A percentile compares a stretch with the other conserved stretches of the same genome.
These are phyloP conservation scores for Sclerotinia borealis DNA, from an alignment of 2,329 filamentous ascomycete species.

Conservation along the genomic window DNA sequence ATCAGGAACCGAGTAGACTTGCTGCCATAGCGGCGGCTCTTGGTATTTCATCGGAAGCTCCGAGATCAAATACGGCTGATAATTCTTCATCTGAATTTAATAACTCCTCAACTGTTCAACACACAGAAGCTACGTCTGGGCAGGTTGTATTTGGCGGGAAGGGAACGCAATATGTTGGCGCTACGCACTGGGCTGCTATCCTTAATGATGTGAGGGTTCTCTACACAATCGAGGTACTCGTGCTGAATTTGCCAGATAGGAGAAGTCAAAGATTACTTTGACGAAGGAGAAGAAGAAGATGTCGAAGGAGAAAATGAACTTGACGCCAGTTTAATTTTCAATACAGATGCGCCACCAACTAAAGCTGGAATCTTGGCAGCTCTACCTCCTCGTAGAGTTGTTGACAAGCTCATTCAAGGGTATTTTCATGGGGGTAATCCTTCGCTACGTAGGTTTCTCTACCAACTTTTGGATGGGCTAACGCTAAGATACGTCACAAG, in stretches of 20 bases:
- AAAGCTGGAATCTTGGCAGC: conserved; percentile 43
- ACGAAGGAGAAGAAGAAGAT: conserved; percentile 36
- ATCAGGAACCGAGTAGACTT: background rate
- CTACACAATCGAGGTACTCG: background rate
- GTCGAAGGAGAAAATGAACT: conserved; percentile 32
- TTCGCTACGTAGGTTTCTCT: conserved; percentile 40
- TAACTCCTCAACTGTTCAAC: background rate
- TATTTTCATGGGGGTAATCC: conserved; percentile 50
- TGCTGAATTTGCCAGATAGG: conserved; percentile 43
- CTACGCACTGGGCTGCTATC: conserved; percentile 56
- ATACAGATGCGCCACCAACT: conserved; percentile 34
- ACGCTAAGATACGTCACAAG: conserved; percentile 30
- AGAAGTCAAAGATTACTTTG: conserved; percentile 51
- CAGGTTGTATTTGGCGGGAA: conserved; percentile 41
- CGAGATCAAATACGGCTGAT: background rate
- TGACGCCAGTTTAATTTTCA: conserved; percentile 35
- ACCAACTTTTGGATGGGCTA: too few relatives aligned
- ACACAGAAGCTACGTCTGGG: conserved; percentile 22
- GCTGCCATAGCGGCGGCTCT: background rate
- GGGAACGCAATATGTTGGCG: conserved; percentile 49
- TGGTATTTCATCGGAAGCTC: background rate
- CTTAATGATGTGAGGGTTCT: conserved; percentile 48
- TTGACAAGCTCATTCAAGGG: conserved; percentile 45
- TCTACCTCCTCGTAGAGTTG: conserved; percentile 41
- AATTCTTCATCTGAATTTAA: background rate